Conservation (phyloP, 2,329 filamentous ascomycete species). For the Beauveria medogensis region DNA sequence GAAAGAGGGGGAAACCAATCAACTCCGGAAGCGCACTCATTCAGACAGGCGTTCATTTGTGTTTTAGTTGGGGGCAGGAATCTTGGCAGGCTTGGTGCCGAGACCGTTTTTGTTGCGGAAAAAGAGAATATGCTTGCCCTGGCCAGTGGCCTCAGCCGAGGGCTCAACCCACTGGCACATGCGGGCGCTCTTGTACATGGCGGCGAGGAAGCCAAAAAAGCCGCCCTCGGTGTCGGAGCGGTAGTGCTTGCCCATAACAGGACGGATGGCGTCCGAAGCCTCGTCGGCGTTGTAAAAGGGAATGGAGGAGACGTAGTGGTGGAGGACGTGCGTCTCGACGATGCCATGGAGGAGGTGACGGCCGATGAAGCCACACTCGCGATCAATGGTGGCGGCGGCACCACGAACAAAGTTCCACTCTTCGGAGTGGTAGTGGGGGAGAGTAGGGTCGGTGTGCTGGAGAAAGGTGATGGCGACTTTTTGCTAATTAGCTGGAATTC, state of each 20-base stretch:
- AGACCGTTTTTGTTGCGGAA: conserved; percentile 91
- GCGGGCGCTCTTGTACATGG: conserved; percentile 72
- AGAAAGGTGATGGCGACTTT: conserved; percentile 92
- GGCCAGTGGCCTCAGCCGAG: conserved; percentile 68
- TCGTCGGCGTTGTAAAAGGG: conserved; percentile 97
- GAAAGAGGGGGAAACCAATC: neutral
- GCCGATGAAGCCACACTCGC: conserved; percentile 93
- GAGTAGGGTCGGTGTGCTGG: conserved; percentile 90
- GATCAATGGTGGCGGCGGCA: conserved; percentile 91
- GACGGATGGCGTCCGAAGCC: conserved; percentile 87
- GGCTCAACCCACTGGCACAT: conserved; percentile 98
- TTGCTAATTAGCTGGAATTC: conserved; percentile 16
- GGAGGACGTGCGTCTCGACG: conserved; percentile 93
- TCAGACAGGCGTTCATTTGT: neutral
- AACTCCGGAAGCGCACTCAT: neutral
- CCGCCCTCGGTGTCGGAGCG: conserved; percentile 73
- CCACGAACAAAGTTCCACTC: conserved; percentile 92
- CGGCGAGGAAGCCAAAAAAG: conserved; percentile 71
- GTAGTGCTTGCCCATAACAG: conserved; percentile 93
- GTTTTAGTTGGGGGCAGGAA: conserved; percentile 1
- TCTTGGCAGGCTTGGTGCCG: conserved; percentile 43
- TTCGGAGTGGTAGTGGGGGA: conserved; percentile 82
- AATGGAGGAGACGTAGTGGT: conserved; percentile 94
- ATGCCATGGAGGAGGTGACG: conserved; percentile 83
- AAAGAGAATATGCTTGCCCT: conserved; percentile 80